phyloP scores from a whole-genome alignment of 2,329 filamentous ascomycete genomes.

The Penicillium glabrum region DNA sequence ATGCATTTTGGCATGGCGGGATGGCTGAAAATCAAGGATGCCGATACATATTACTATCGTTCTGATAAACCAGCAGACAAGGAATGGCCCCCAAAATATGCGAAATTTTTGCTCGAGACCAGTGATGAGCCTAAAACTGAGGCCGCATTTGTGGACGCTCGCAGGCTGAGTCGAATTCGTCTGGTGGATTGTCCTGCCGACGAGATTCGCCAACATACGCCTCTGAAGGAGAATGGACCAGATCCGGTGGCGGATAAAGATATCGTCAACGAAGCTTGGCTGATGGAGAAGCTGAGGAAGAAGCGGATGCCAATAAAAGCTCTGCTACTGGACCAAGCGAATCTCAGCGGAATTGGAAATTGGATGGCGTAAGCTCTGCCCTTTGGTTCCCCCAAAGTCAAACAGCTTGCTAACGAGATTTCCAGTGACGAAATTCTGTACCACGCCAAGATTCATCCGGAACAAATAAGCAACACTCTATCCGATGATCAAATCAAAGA shows the following conservation, averaged over 20 bases:
- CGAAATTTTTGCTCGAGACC: constrained; percentile 79
- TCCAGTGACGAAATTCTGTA: constrained; percentile 81
- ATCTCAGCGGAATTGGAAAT: constrained; percentile 91
- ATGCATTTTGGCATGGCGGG: constrained; percentile 81
- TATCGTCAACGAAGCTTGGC: constrained; percentile 72
- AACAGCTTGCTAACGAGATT: background rate
- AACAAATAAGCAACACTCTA: constrained; percentile 88
- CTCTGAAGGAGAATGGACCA: constrained; percentile 87
- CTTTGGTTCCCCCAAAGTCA: background rate
- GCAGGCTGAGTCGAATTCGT: constrained; percentile 75
- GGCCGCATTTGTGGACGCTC: constrained; percentile 78
- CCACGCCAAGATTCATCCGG: constrained; percentile 83
- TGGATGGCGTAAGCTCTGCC: constrained; percentile 71
- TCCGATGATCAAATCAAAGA: constrained; percentile 66
- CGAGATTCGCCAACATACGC: constrained; percentile 72
- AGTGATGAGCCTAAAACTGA: constrained; percentile 61
- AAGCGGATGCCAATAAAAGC: constrained; percentile 89
- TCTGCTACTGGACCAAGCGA: constrained; percentile 80
- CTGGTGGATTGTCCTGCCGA: constrained; percentile 77
- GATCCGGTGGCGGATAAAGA: constrained; percentile 85
- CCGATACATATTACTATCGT: constrained; percentile 78
- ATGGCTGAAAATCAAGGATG: constrained; percentile 84
- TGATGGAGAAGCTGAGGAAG: constrained; percentile 67
- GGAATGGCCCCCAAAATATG: constrained; percentile 84
- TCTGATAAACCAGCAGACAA: constrained; percentile 58